Conservation (phyloP, 2,329 filamentous ascomycete genomes). For the Rugonectria rugulosa region DNA sequence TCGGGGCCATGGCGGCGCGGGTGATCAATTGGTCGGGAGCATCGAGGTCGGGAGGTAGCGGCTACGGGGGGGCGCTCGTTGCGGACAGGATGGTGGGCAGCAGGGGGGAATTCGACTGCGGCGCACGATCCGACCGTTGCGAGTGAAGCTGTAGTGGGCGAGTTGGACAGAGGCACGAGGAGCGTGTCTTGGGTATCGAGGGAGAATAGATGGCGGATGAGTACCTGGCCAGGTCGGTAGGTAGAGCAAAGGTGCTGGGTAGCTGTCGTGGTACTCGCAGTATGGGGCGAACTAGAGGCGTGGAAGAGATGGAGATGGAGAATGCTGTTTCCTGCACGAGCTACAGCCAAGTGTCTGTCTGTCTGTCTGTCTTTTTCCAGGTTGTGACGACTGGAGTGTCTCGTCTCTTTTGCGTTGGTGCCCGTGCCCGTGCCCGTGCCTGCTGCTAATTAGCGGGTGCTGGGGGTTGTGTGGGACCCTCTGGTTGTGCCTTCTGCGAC, state of each 20-base stretch:
- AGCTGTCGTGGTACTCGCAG: background rate
- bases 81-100: constrained; percentile 33
- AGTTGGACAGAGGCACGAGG: background rate
- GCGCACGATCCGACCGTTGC: constrained; percentile 9
- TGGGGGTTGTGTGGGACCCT: no score
- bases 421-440: no score
- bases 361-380: constrained; percentile 10
- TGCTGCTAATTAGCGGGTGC: constrained; percentile 19
- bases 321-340: constrained; percentile 26
- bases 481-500: constrained; percentile 15
- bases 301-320: constrained; percentile 15
- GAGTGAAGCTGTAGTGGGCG: background rate
- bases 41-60: constrained; percentile 47
- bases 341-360: constrained; percentile 30
- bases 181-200: background rate
- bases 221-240: background rate
- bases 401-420: constrained; percentile 30
- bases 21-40: constrained; percentile 46
- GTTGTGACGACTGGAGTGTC: background rate
- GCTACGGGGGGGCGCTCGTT: constrained; percentile 30
- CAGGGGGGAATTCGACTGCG: constrained; percentile 23
- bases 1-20: constrained; percentile 52
- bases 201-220: background rate
- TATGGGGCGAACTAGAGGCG: background rate
- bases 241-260: background rate